A percentile compares a stretch with the other conserved stretches of the same genome.
Conservation (phyloP, 805 yeast genomes). For the Schwanniomyces sp. region DNA sequence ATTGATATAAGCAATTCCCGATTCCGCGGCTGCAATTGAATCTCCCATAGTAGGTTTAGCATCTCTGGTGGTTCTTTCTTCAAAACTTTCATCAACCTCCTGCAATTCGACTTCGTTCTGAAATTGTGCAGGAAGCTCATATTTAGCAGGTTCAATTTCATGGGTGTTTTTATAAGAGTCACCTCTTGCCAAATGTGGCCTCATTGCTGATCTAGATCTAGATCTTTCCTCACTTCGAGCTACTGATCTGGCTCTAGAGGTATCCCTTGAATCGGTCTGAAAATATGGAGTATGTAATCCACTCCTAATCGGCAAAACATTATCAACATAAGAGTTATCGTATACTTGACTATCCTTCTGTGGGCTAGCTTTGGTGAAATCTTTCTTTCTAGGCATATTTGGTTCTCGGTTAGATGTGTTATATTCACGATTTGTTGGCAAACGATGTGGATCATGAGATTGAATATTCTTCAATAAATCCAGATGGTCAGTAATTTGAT, state of each 20-base stretch:
- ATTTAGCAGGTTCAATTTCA: slow-evolving; percentile 43
- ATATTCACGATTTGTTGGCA: slow-evolving; percentile 13
- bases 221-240: slow-evolving; percentile 13
- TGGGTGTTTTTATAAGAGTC: slow-evolving; percentile 68
- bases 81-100: slow-evolving; percentile 17
- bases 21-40: slow-evolving; percentile 43
- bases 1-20: slow-evolving; percentile 19
- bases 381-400: not conserved
- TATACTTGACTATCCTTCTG: not conserved
- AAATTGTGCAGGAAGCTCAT: slow-evolving; percentile 43
- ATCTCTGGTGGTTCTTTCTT: slow-evolving; percentile 40
- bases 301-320: slow-evolving; percentile 5
- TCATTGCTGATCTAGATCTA: slow-evolving; percentile 21
- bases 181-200: slow-evolving; percentile 74
- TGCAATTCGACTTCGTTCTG: slow-evolving; percentile 19
- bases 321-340: not conserved
- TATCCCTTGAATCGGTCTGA: slow-evolving; percentile 35
- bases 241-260: slow-evolving; percentile 14
- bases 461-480: slow-evolving; percentile 35
- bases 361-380: not conserved
- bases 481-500: slow-evolving; percentile 36
- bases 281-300: slow-evolving; percentile 35
- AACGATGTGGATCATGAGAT: slow-evolving; percentile 35
- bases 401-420: not conserved
- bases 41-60: slow-evolving; percentile 46